Evolutionary conservation across 108 stramenopile genomes (phyloP), one percentile per base, ranked within the genome.

Genomic region (Fragilaria crotonensis): DNA sequence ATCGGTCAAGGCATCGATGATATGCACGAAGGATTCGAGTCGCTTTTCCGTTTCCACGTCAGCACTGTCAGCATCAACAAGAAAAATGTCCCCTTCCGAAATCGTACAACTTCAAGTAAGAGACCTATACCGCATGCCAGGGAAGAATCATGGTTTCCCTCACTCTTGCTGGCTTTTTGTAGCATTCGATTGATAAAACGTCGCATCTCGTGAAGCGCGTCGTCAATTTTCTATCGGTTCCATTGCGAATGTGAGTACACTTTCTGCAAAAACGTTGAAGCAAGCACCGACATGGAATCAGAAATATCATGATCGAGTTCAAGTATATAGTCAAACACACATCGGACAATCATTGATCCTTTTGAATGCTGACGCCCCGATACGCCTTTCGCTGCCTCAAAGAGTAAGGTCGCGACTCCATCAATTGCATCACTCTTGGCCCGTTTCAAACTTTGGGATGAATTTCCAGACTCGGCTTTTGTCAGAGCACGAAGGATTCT

Each of bases 281-380:
- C 28, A 30, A 64, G 51, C 0, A 7, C 11, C 5, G 26, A 31
- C 1, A 57, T 26, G 25, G 48, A 33, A 20, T 33, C 31, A 23
- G 11, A 19, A 3, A 19, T 11, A 54, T 45, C 4, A 50, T 31
- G 11, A 30, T 47, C 31, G 32, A 20, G 19, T 64, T 59, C 48
- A 30, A 64, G 27, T 22, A 70, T 59, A 57, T 70, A 83, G 45
- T 75, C 68, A 47, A 87, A 59, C 30, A 87, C 56, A 54, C 73
- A 73, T 49, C 68, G 56, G 22, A 85, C 54, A 5, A 76, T 82
- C 30, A 77, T 51, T 19, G 48, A 19, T 2, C 81, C 85, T 57
- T 82, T 81, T 19, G 90, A 92, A 64, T 92, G 87, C 19, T 84
- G 63, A 36, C 64, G 50, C 22, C 86, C 84, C 7, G 82, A 65